Conservation (phyloP, 345 rosid genomes). For the Boechera stricta region DNA sequence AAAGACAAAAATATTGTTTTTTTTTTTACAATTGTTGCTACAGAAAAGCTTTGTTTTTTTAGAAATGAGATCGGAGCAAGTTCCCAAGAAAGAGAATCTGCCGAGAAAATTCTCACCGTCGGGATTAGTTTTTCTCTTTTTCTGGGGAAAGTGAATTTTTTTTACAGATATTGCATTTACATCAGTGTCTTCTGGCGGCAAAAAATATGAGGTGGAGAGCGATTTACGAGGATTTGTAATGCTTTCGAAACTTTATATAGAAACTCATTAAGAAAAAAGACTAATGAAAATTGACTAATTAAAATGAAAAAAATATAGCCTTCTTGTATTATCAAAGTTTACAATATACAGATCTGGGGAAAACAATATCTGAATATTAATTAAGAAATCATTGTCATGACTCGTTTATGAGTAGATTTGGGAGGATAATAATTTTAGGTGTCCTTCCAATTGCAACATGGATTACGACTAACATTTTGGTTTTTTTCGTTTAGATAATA, state of each 20-base stretch:
- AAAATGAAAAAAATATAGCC: not conserved
- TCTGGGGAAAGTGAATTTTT: slow-evolving; percentile 1
- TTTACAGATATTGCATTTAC: not conserved
- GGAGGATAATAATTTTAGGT: slow-evolving; percentile 2
- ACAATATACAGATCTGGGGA: slow-evolving; percentile 7
- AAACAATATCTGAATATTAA: slow-evolving; percentile 12
- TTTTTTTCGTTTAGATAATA: not conserved
- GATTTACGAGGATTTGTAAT: slow-evolving; percentile 27
- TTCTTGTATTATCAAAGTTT: not conserved
- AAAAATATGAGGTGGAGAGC: slow-evolving; percentile 21
- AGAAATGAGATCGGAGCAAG: slow-evolving; percentile 3
- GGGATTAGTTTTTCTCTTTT: not conserved
- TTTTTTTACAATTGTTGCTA: slow-evolving; percentile 21
- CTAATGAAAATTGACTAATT: not conserved
- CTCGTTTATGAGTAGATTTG: slow-evolving; percentile 42
- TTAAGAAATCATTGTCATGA: slow-evolving; percentile 37
- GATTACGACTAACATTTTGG: slow-evolving; percentile 36
- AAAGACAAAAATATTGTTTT: slow-evolving; percentile 24
- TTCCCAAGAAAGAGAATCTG: slow-evolving; percentile 37
- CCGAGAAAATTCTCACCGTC: slow-evolving; percentile 36
- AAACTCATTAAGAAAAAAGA: not conserved
- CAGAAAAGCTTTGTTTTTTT: not conserved
- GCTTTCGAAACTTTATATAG: slow-evolving; percentile 28
- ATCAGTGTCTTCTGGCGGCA: slow-evolving; percentile 28
- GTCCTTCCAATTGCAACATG: slow-evolving; percentile 32